Base-by-base conservation (phyloP, 495 filamentous ascomycete species). In the Monascus purpureus region DNA sequence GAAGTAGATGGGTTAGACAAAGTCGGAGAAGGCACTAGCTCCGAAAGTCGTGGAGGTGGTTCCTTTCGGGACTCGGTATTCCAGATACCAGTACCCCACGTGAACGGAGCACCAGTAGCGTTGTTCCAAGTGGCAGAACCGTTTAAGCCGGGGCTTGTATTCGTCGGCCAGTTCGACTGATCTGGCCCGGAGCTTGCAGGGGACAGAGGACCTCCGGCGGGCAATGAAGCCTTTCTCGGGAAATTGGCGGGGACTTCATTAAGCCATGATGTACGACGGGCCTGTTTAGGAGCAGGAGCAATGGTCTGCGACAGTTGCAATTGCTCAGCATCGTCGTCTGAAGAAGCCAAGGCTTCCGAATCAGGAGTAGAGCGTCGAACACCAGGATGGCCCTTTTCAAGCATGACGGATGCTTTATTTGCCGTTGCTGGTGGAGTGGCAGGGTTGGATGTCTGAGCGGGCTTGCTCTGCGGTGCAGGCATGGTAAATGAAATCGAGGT, bases 281-380 rank as follows among this genome's bases (percentile, higher is more conserved):
- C 49, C 28, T 65, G 57, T 35, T 61, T 64, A 0, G 63, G 44
- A 6, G 46, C 40, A 17, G 52, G 51, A 1, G 52, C 51, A 28
- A 45, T 53, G 13, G 55, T 49, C 2, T 59, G 50, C 4, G 51
- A 35, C 6, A 53, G 46, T 7, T 52, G 44, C 11, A 42, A 39
- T 39, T 71, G 65, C 18, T 68, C 85, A 20, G 60, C 68, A 49
- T 95, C 87, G 45, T 95, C 87, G 47, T 95, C 87, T 2, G 87
- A 93, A 38, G 86, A 93, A 23, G 80, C 83, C 29, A 95, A 59
- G 25, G 86, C 87, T 47, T 95, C 87, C 5, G 86, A 93, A 46
- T 93, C 87, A 11, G 87, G 87, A 4, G 87, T 93, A 12, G 84
- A 84, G 34, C 79, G 77, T 41, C 81, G 73, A 25, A 73, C 57